These are phyloP conservation scores for Canariomyces notabilis DNA, from an alignment of 2,329 filamentous ascomycete species.

Conservation along the genomic window DNA sequence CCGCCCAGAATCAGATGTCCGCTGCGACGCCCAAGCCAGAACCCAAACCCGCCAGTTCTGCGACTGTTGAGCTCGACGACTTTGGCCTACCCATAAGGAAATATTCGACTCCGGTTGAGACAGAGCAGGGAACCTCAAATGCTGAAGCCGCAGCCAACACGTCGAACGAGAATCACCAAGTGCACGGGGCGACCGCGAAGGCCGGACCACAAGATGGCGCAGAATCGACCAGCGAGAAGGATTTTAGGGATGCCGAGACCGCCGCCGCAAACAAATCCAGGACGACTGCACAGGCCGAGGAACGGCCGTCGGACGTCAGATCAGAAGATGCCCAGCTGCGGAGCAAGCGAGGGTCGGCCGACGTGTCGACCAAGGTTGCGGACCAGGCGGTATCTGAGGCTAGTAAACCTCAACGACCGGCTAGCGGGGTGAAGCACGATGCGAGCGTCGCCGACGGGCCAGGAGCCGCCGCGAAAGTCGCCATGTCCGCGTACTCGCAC, in stretches of 20 bases:
- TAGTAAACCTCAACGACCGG: slow-evolving; percentile 20
- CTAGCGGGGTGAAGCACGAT: slow-evolving; percentile 33
- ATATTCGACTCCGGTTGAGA: slow-evolving; percentile 22
- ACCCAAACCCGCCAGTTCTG: background rate
- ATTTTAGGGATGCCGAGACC: slow-evolving; percentile 25
- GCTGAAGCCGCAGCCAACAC: background rate
- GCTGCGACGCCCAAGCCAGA: slow-evolving; percentile 2
- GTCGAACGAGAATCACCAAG: background rate
- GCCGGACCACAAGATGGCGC: slow-evolving; percentile 9
- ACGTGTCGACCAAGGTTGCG: slow-evolving; percentile 20
- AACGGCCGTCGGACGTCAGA: background rate
- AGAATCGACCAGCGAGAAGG: slow-evolving; percentile 27
- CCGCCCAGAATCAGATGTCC: background rate
- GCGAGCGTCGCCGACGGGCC: slow-evolving; percentile 30
- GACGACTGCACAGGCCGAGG: background rate
- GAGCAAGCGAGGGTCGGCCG: background rate
- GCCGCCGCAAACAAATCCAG: background rate
- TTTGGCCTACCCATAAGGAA: slow-evolving; percentile 64
- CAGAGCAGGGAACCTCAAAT: background rate
- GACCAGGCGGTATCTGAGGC: slow-evolving; percentile 22
- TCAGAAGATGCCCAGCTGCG: background rate
- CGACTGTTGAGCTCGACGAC: slow-evolving; percentile 54
- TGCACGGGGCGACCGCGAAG: background rate
- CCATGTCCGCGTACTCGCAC: slow-evolving; percentile 83
- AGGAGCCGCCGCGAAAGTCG: slow-evolving; percentile 29